Base-by-base conservation (phyloP, 768 basidiomycete species). In the Termitomyces sp. region DNA sequence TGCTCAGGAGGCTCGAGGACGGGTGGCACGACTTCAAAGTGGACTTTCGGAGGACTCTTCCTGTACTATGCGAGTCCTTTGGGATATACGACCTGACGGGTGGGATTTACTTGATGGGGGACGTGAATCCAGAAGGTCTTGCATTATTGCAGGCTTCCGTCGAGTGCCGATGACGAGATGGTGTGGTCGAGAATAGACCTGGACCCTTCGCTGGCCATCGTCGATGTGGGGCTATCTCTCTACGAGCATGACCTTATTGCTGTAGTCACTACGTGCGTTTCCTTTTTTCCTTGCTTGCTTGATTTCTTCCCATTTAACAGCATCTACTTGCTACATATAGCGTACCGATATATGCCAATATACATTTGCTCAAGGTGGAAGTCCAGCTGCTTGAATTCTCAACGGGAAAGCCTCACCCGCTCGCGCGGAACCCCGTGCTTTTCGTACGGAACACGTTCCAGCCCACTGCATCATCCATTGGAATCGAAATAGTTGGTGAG, bases 191-290 rank as follows among this genome's bases (percentile, higher is more conserved):
- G 43, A 28, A 64, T 75, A n/a, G 47, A 62, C 17, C 56, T 70
- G 26, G 62, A 65, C 17, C 57, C 65, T 4, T 45, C 43, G 34
- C 45, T 43, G 17, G 60, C 57, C 14, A 68, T 77, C 50, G 65
- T 79, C 26, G 77, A 79, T 58, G 70, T 79, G 58, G 76, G 74
- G 5, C 57, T 78, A 17, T 69, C 70, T 26, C 57, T 77, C 2
- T 67, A 73, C 22, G 76, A 77, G 56, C 76, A 79, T 51, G 76
- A 79, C 60, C 62, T 79, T 32, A 64, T 77, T 26, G 76, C 67
- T 3, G 56, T 77, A 42, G 61, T 78, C 42, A 74, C 74, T 15
- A 69, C 66, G 76, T 74, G 57, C 21, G 72, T 70, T n/a, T 5
- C 34, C 42, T 19, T 43, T 46, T 32, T 58, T 28, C n/a, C n/a